Conservation (phyloP, 75 land plant species). For the Chamaecyparis obtusa region DNA sequence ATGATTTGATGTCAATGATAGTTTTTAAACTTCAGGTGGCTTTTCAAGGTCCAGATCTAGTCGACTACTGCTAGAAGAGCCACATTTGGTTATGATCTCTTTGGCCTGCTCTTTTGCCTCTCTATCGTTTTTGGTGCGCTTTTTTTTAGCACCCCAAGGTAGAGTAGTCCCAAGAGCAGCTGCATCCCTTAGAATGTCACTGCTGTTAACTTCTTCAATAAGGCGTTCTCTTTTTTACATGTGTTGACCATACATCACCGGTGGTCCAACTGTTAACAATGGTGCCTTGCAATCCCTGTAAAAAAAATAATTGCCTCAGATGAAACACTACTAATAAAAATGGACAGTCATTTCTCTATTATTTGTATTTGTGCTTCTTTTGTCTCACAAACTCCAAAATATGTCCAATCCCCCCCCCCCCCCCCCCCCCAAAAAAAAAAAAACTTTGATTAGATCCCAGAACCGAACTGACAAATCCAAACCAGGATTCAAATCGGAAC, state of each 20-base stretch:
- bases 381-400: too few species aligned
- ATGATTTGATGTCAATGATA: conserved; percentile 22
- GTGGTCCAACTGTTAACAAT: too few species aligned
- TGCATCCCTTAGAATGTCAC: conserved; percentile 33
- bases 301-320: conserved; percentile 14
- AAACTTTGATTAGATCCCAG: too few species aligned
- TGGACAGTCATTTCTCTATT: neutral
- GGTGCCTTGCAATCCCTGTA: conserved; percentile 46
- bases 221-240: too few species aligned
- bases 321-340: neutral
- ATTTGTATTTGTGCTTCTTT: too few species aligned
- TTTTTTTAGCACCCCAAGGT: conserved; percentile 69
- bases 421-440: too few species aligned
- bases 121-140: conserved; percentile 83
- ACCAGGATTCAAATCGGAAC: too few species aligned
- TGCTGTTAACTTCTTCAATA: conserved; percentile 9
- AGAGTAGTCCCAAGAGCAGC: conserved; percentile 45
- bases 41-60: conserved; percentile 38
- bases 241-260: too few species aligned
- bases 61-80: conserved; percentile 39
- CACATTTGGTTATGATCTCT: conserved; percentile 40
- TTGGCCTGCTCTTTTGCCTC: conserved; percentile 59
- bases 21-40: conserved; percentile 34
- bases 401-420: too few species aligned
- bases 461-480: too few species aligned